A percentile compares a stretch with the other conserved stretches of the same genome.
These are phyloP conservation scores for Lecanoromycetidae sp. DNA, from an alignment of 2,329 filamentous ascomycete genomes.

Conservation along the genomic window DNA sequence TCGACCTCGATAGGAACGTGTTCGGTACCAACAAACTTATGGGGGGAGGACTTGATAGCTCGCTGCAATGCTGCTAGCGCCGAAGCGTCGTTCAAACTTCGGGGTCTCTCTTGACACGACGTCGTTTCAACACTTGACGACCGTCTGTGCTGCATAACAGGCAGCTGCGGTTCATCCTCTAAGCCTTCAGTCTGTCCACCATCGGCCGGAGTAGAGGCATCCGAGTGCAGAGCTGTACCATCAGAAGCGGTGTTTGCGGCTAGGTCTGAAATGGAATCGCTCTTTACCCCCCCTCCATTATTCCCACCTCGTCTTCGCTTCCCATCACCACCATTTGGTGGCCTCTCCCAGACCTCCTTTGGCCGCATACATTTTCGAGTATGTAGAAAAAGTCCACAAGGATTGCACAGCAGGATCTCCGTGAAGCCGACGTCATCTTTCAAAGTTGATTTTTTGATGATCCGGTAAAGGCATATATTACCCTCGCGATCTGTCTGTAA, in stretches of 20 bases:
- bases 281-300: constrained; percentile 3
- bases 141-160: constrained; percentile 5
- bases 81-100: constrained; percentile 10
- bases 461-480: constrained; percentile 53
- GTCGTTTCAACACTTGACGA: constrained; percentile 10
- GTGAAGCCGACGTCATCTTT: constrained; percentile 59
- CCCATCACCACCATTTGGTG: constrained; percentile 15
- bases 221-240: not conserved
- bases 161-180: constrained; percentile 12
- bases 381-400: constrained; percentile 87
- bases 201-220: constrained; percentile 14
- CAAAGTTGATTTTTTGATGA: constrained; percentile 63
- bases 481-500: constrained; percentile 51
- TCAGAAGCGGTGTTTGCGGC: constrained; percentile 2
- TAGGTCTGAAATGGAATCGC: constrained; percentile 21
- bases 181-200: constrained; percentile 4
- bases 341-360: constrained; percentile 63
- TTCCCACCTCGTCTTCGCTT: constrained; percentile 12
- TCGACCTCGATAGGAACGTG: constrained; percentile 46
- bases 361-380: constrained; percentile 82
- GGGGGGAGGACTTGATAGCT: constrained; percentile 18
- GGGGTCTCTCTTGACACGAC: not conserved
- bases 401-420: constrained; percentile 76
- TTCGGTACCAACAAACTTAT: constrained; percentile 36
- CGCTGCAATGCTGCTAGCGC: constrained; percentile 16